Conservation (phyloP, 176 grass and related monocot genomes). For the Elaeis guineensis region DNA sequence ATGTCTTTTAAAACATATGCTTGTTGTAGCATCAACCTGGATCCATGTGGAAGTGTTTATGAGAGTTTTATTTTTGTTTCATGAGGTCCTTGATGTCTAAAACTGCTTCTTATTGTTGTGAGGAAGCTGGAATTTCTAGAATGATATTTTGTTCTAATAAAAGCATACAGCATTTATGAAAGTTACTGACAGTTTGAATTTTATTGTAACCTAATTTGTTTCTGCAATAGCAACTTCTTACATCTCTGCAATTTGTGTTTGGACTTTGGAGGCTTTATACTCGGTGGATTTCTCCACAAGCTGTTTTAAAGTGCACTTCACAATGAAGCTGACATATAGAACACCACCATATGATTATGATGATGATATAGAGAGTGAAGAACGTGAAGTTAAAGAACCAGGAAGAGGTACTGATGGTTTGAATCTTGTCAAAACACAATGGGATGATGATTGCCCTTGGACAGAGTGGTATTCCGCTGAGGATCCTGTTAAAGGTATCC, state of each 20-base stretch:
- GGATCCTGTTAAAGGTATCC: slow-evolving; percentile 88
- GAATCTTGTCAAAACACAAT: slow-evolving; percentile 57
- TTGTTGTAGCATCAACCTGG: too few species aligned
- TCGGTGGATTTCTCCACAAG: slow-evolving; percentile 62
- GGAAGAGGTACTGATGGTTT: slow-evolving; percentile 40
- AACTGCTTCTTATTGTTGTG: too few species aligned
- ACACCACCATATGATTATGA: slow-evolving; percentile 77
- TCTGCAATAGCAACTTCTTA: too few species aligned
- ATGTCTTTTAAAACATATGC: too few species aligned
- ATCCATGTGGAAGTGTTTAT: too few species aligned
- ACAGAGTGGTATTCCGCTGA: slow-evolving; percentile 98
- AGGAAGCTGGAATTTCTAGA: too few species aligned
- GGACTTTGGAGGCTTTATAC: slow-evolving; percentile 71
- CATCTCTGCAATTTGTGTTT: slow-evolving; percentile 27
- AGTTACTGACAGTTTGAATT: too few species aligned
- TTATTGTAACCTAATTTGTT: too few species aligned
- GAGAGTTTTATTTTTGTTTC: too few species aligned
- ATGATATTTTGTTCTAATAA: too few species aligned
- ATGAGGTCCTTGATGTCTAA: too few species aligned
- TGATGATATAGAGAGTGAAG: slow-evolving; percentile 40
- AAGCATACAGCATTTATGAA: too few species aligned
- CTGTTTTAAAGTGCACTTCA: slow-evolving; percentile 68
- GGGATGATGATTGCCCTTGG: slow-evolving; percentile 97
- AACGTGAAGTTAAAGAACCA: slow-evolving; percentile 41
- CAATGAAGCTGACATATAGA: slow-evolving; percentile 92